Conservation (phyloP, 306 rosid species). For the Vachellia collinsii region DNA sequence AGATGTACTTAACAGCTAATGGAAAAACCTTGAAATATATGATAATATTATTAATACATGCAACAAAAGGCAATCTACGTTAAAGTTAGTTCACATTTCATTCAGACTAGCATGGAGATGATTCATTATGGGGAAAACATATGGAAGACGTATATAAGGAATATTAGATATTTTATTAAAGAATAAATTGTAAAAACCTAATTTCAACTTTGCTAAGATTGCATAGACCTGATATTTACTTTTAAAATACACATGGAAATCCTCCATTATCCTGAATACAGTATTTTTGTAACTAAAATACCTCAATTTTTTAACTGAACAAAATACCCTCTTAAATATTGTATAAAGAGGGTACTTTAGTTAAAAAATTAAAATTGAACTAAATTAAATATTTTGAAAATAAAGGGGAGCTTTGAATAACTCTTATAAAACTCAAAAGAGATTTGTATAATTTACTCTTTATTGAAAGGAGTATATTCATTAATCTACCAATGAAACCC, state of each 20-base stretch:
- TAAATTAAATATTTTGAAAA: background rate
- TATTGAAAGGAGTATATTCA: constrained; percentile 17
- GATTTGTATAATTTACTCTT: background rate
- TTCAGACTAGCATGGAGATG: constrained; percentile 1
- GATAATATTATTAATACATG: constrained; percentile 6
- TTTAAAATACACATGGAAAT: background rate
- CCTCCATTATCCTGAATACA: background rate
- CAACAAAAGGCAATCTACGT: constrained; percentile 11
- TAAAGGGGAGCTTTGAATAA: background rate
- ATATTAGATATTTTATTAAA: background rate
- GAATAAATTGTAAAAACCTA: background rate
- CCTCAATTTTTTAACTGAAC: background rate
- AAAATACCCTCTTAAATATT: background rate
- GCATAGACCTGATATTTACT: background rate
- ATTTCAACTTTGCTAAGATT: background rate
- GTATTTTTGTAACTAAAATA: background rate
- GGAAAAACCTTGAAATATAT: constrained; percentile 11
- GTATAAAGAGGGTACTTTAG: background rate
- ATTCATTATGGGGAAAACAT: background rate
- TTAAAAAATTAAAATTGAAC: background rate
- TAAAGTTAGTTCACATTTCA: constrained; percentile 16
- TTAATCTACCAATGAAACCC: constrained; percentile 36
- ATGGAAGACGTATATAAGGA: background rate
- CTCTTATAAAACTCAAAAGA: background rate
- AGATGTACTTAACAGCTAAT: constrained; percentile 13